These are phyloP conservation scores for Cladosporium halotolerans DNA, from an alignment of 2,329 filamentous ascomycete genomes.

Conservation along the genomic window DNA sequence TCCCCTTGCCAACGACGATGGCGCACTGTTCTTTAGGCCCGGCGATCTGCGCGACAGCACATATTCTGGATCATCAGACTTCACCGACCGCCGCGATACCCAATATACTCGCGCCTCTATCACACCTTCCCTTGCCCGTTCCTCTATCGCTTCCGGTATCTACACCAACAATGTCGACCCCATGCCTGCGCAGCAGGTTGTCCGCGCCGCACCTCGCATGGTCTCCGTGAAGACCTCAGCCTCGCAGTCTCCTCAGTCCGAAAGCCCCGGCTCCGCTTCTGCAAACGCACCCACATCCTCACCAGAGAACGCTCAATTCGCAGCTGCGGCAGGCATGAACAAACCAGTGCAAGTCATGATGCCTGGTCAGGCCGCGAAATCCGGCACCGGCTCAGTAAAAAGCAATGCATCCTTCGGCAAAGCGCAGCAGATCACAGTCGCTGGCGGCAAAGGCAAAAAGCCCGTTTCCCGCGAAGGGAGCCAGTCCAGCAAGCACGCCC, in stretches of 20 bases:
- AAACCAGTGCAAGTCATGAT: constrained; percentile 33
- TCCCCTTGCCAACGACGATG: constrained; percentile 48
- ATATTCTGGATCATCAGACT: constrained; percentile 66
- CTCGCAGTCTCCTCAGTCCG: constrained; percentile 1
- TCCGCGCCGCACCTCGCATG: constrained; percentile 82
- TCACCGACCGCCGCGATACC: constrained; percentile 33
- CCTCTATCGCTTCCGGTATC: constrained; percentile 78
- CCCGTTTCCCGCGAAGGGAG: constrained; percentile 22
- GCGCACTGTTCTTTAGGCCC: constrained; percentile 90
- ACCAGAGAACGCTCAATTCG: constrained; percentile 7
- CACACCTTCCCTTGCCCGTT: constrained; percentile 43
- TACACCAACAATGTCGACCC: constrained; percentile 88
- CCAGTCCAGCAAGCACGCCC: constrained; percentile 22
- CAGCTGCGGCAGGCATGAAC: constrained; percentile 10
- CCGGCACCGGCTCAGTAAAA: constrained; percentile 30
- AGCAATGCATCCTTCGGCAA: constrained; percentile 37
- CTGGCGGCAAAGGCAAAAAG: constrained; percentile 30
- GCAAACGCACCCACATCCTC: constrained; percentile 1
- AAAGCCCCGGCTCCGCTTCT: neutral
- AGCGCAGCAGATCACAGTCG: constrained; percentile 41
- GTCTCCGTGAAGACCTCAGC: constrained; percentile 69
- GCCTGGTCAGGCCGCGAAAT: constrained; percentile 26
- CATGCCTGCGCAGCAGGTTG: constrained; percentile 75
- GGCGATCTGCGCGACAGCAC: constrained; percentile 86
- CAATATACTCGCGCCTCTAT: constrained; percentile 42